Evolutionary conservation across 148 eudicot genomes (phyloP).

Genomic region (Fagopyrum homotropicum): DNA sequence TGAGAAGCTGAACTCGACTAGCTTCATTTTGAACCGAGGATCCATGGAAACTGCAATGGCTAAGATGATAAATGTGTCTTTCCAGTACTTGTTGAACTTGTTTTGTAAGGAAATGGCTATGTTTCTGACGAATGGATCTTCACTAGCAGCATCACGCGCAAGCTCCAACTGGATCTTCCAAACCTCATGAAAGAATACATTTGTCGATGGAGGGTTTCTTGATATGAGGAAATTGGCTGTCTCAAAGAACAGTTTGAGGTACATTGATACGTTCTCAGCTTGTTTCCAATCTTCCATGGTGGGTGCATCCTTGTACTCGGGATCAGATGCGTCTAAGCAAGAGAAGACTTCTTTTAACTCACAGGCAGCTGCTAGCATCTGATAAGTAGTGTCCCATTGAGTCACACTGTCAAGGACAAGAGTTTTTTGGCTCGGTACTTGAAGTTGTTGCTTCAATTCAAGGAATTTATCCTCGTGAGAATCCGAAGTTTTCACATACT

Average conservation of each 20-base stretch:
- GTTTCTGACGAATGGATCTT: constrained; percentile 34
- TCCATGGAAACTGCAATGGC: constrained; percentile 81
- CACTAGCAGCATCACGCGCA: constrained; percentile 34
- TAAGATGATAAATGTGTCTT: constrained; percentile 39
- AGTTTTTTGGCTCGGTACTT: not conserved
- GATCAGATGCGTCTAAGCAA: not conserved
- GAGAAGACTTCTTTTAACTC: constrained; percentile 3
- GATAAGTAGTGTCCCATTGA: constrained; percentile 8
- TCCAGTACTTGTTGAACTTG: constrained; percentile 60
- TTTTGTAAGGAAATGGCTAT: constrained; percentile 46
- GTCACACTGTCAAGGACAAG: constrained; percentile 1
- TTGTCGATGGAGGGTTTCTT: not conserved
- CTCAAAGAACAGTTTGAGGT: not conserved
- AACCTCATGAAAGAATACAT: constrained; percentile 4
- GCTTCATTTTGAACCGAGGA: constrained; percentile 70
- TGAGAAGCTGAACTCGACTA: constrained; percentile 46
- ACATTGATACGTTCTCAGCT: not conserved
- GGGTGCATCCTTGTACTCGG: constrained; percentile 7
- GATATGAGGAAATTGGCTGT: not conserved
- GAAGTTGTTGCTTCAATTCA: not conserved
- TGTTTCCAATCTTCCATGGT: constrained; percentile 2
- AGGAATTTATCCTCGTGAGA: not conserved
- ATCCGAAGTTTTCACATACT: constrained; percentile 1
- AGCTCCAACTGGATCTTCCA: constrained; percentile 48
- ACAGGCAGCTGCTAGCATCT: not conserved